Percentiles rank a stretch among this genome's conserved stretches.
Evolutionary conservation across 1,139 yeast species (phyloP).

Genomic region (Saccharomyces hybrid): DNA sequence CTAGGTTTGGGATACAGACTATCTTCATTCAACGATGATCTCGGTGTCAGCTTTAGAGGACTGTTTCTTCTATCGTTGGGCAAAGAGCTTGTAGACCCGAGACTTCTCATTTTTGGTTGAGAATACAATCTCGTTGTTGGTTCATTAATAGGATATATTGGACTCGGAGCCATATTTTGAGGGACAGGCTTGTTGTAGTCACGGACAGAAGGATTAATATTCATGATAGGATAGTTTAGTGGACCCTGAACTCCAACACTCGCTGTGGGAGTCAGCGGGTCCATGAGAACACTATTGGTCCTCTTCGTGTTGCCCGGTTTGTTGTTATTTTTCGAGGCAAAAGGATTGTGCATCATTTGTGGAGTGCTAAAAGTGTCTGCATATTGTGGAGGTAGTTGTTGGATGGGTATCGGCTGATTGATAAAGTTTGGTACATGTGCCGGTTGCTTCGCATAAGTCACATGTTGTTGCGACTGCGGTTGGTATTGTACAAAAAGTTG

Average conservation of each 20-base stretch:
- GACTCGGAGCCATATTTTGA: neutral
- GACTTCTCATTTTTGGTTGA: neutral
- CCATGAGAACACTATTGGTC: slow-evolving; percentile 31
- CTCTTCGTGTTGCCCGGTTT: slow-evolving; percentile 19
- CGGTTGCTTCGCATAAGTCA: neutral
- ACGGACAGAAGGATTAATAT: neutral
- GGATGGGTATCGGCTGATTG: slow-evolving; percentile 1
- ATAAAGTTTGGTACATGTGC: neutral
- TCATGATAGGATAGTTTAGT: neutral
- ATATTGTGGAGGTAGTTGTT: neutral
- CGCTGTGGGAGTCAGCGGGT: slow-evolving; percentile 32
- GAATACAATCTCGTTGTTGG: neutral
- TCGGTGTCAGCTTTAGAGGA: neutral
- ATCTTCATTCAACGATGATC: neutral
- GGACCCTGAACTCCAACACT: slow-evolving; percentile 1
- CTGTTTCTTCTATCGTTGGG: neutral
- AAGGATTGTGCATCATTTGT: neutral
- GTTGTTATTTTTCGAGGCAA: neutral
- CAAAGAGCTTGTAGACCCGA: neutral
- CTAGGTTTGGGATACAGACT: neutral
- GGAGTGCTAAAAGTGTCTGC: neutral
- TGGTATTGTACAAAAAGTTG: neutral
- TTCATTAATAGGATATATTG: neutral
- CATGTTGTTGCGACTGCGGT: slow-evolving; percentile 7
- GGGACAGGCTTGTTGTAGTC: neutral